Base-by-base conservation (phyloP, 768 basidiomycete genomes). In the Terana coerulea region DNA sequence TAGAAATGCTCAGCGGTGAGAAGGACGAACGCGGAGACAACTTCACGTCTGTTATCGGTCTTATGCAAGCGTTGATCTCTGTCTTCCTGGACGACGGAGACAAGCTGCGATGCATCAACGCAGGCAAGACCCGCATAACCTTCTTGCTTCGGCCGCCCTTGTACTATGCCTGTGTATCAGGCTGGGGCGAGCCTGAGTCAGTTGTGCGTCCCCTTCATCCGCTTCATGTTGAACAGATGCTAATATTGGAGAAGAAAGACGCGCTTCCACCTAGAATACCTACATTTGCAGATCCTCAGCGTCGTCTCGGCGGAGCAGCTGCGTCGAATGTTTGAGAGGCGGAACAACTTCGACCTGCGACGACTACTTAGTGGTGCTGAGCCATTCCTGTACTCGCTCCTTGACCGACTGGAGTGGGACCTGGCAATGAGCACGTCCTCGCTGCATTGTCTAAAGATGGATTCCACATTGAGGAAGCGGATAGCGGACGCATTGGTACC, bases 181-280 rank as follows among this genome's bases (percentile, higher is more conserved):
- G 87, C 10, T 95, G 91, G 91, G 90, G 90, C 11, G 97, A 98
- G 68, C 95, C 97, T 0, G 97, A 98, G 69, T 91, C 88, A 54
- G 86, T 98, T 57, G 95, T 98, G 71, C 71, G 91, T 74, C 46
- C 49, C 28, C 15, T 19, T n/a, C 15, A 35, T 15, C 14, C 24
- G 7, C 17, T 21, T 17, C 40, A 26, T 26, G 39, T 31, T 39
- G 58, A 55, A 60, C 54, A 34, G 30, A 43, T 48, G 25, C 37
- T 73, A 62, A 70, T 61, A 52, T 67, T 75, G 64, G 71, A 75
- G 72, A 86, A 84, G 79, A 50, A 84, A 98, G 95, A 86, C 88
- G 58, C 81, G 95, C 49, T 80, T 83, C 19, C 97, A 98, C 73
- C 79, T 99, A 54, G 95, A 98, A 67, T 97, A 97, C 68, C 74